Percentiles rank a stretch among this genome's conserved stretches.
Evolutionary conservation across 257 asterid genomes (phyloP).

Genomic region (Ehretia macrophylla): DNA sequence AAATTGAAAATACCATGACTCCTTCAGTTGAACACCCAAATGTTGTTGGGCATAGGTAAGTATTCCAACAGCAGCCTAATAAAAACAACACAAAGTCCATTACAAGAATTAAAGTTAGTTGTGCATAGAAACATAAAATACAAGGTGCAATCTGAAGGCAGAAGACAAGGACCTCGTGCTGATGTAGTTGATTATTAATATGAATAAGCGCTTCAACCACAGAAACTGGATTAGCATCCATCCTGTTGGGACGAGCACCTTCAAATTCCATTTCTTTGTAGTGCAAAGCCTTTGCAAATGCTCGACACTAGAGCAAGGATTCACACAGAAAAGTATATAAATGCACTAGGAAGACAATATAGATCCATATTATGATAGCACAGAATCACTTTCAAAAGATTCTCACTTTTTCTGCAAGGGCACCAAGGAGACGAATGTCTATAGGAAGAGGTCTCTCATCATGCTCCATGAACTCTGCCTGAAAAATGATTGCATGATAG

Average conservation of each 20-base stretch:
- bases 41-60: conserved; percentile 89
- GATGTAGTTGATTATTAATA: conserved; percentile 95
- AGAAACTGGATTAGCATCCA: conserved; percentile 93
- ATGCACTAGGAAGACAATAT: conserved; percentile 5
- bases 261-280: conserved; percentile 99
- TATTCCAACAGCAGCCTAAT: conserved; percentile 97
- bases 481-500: conserved; percentile 26
- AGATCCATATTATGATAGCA: conserved; percentile 5
- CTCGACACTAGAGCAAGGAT: conserved; percentile 76
- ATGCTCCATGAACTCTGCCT: conserved; percentile 99
- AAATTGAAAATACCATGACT: conserved; percentile 67
- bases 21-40: conserved; percentile 92
- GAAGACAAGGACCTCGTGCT: conserved; percentile 69
- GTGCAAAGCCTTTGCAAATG: conserved; percentile 97
- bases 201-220: conserved; percentile 97
- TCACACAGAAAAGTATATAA: conserved; percentile 9
- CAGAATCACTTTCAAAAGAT: conserved; percentile 17
- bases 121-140: conserved; percentile 4
- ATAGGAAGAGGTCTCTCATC: conserved; percentile 97
- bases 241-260: conserved; percentile 78
- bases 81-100: conserved; percentile 16
- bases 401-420: conserved; percentile 92
- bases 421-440: conserved; percentile 96
- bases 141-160: conserved; percentile 11
- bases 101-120: conserved; percentile 12